Evolutionary conservation across 176 grass and related monocot species (phyloP), one percentile per base, ranked within the genome.

Genomic region (Triticum timopheevii): DNA sequence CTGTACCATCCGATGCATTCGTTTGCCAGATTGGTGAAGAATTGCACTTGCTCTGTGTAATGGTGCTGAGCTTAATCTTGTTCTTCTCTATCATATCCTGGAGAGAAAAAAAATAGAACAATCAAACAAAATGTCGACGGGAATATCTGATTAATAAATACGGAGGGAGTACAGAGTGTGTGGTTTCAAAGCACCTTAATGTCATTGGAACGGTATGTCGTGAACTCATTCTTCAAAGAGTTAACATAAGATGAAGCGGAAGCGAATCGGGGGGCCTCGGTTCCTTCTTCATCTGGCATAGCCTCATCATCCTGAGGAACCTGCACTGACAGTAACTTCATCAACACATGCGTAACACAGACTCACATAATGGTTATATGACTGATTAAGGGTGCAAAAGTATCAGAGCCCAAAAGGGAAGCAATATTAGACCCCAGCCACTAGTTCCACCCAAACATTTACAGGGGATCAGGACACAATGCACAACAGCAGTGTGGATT

Each of bases 61-160:
- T 84, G 39, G 28, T 88, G 76, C 88, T 86, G 61, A 99, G 89
- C 49, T 93, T 96, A 80, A 80, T 86, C 85, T 47, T 94, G 83
- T 96, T 96, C 52, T 92, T 92, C 40, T 82, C 94, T 74, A 99
- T 62, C 80, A 78, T 99, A 90, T 89, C 86, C 97, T 98, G 94
- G 4, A 79, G n/a, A n/a, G n/a, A 69, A 80, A 27, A 28, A 15
- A 52, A 85, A 59, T 56, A 87, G 13, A 80, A 50, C 19, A 70
- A 25, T 31, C 68, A 72, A 20, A 6, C 66, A 66, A 66, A 44
- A 66, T 16, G 62, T 16, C 5, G 0, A 11, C n/a, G 62, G 19
- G 38, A 23, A 36, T 39, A 89, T 75, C n/a, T 65, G 24, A 25
- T 45, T 62, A 30, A 61, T 76, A 24, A 67, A 39, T 13, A 24